Base-by-base conservation (phyloP, 2,329 filamentous ascomycete species). In the Paramyrothecium roridum region DNA sequence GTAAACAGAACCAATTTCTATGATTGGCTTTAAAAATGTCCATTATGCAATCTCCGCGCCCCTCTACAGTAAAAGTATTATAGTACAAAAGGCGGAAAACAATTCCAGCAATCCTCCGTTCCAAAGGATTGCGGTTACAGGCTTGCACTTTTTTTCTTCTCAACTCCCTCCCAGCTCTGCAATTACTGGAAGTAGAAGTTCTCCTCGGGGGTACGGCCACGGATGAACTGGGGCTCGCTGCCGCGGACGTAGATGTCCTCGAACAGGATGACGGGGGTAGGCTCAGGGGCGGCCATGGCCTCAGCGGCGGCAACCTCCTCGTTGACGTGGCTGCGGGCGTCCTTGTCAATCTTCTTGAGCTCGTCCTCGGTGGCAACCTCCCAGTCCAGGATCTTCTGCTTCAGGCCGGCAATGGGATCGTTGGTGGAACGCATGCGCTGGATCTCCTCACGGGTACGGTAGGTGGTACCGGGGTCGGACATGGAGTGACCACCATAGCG, bases 381-480 rank as follows among this genome's bases (percentile, higher is more conserved):
- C 95, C 95, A 99, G 78, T 99, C 95, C 56, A 99, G 80, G 63
- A 99, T 88, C 83, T 96, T 96, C 82, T 95, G 90, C 87, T 98
- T 98, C 66, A 99, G 86, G 57, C 95, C 95, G 68, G 93, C 92
- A 71, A 99, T 99, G 65, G 95, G 92, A 80, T 99, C 95, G 79
- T 98, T 91, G 79, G 95, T 99, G 67, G 90, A 96, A 70, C 95
- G 91, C 95, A 99, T 99, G 76, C 93, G 93, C 83, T 97, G 93
- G 72, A 99, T 96, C 81, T 99, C 95, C 82, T 99, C 95, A 78
- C 95, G 92, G 66, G 93, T 97, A 76, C 93, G 89, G 89, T 99
- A 99, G 68, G 95, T 98, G 76, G 95, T 99, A 75, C 95, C 95
- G 57, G 95, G 95, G 77, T 99, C 95, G 71, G 93, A 98, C 95